Conservation (phyloP, 2,329 filamentous ascomycete genomes). For the Ophiocordyceps camponoti-saundersi region DNA sequence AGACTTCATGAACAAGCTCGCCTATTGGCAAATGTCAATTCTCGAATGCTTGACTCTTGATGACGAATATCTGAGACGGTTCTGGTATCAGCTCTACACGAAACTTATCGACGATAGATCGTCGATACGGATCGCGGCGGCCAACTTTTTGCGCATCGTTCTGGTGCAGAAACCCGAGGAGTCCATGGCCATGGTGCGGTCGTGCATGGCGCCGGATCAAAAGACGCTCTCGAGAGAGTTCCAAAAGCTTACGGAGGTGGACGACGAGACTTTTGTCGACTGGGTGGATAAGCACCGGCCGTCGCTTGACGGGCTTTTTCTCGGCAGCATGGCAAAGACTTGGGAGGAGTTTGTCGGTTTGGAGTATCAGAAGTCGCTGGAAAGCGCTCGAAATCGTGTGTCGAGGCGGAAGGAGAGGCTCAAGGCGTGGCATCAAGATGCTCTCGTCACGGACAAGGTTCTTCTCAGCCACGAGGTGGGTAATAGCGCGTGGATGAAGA, state of each 20-base stretch:
- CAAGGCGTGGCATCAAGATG: constrained; percentile 61
- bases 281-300: constrained; percentile 77
- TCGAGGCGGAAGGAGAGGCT: constrained; percentile 67
- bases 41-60: constrained; percentile 62
- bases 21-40: constrained; percentile 92
- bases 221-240: constrained; percentile 59
- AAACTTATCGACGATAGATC: constrained; percentile 60
- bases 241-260: constrained; percentile 68
- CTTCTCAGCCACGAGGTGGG: constrained; percentile 72
- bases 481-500: constrained; percentile 84
- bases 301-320: constrained; percentile 68
- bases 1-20: constrained; percentile 64
- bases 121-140: constrained; percentile 56
- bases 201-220: constrained; percentile 55
- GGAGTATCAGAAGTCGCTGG: constrained; percentile 68
- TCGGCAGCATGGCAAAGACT: constrained; percentile 58
- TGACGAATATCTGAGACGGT: constrained; percentile 64
- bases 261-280: constrained; percentile 70
- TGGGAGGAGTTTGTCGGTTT: constrained; percentile 79
- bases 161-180: constrained; percentile 86
- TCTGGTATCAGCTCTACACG: constrained; percentile 86
- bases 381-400: constrained; percentile 54
- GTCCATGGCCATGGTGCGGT: constrained; percentile 54
- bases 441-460: constrained; percentile 49
- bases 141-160: constrained; percentile 78